Base-by-base conservation (phyloP, 1,139 yeast species). In the Yamadazyma diddensiae region DNA sequence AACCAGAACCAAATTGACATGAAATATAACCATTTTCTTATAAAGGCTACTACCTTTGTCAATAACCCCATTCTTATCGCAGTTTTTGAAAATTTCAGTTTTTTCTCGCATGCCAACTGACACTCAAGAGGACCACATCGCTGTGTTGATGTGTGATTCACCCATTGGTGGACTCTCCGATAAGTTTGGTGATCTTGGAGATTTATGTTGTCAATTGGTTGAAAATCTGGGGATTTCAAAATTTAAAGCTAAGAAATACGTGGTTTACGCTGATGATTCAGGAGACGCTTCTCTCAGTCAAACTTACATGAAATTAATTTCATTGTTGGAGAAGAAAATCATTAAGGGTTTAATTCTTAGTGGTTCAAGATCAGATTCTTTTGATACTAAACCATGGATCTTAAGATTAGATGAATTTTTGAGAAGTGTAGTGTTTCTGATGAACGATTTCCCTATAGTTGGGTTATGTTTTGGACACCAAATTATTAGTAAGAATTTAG, bases 391-490 rank as follows among this genome's bases (percentile, higher is more conserved):
- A 16, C 54, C 51, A 17, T 82, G 90, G 90, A 75, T 82, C 35
- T 37, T 53, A 19, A 51, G 55, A 31, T 57, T 82, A 16, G 66
- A 66, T 20, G 60, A 62, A 12, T 82, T 66, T 46, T 42, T 78
- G 21, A 50, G 55, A 20, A 40, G 41, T 23, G 49, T 39, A 33
- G 52, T 54, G 26, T 62, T 59, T 45, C 28, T 47, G 18, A 32
- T 53, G 11, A 41, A 38, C 3, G 38, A 47, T 41, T 49, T 67
- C 32, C 82, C 82, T 1, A 43, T 77, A 3, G 68, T 73, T 3
- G 90, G 94, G 1, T 65, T 87, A 24, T 88, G 96, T 53, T 87
- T 85, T 53, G 97, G 96, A 3, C 96, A 87, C 54, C 97, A 88
- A 52, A 65, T 86, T 13, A 55, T 85, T 17, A 82, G 79, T 2